Evolutionary conservation across 192 early-diverging fungal species (phyloP).

Genomic region (Podila horticola): DNA sequence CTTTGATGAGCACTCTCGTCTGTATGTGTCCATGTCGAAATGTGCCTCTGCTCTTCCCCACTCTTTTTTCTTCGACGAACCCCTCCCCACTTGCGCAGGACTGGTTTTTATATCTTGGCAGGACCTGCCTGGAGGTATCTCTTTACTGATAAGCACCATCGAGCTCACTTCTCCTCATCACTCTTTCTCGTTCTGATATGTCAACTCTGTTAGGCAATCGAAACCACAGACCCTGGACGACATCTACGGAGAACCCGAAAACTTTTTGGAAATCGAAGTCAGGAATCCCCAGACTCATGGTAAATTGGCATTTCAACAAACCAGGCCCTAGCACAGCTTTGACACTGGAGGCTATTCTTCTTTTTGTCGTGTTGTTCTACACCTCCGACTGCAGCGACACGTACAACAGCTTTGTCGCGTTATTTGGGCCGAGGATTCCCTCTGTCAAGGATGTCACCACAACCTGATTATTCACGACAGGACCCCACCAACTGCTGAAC

Average conservation of each 20-base stretch:
- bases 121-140: not conserved
- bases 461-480: too few relatives aligned
- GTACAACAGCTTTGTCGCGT: too few relatives aligned
- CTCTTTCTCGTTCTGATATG: not conserved
- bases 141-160: not conserved
- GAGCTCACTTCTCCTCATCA: not conserved
- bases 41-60: not conserved
- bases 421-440: too few relatives aligned
- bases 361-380: not conserved
- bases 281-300: slow-evolving; percentile 89
- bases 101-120: too few relatives aligned
- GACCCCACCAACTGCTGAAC: too few relatives aligned
- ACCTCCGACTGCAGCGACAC: too few relatives aligned
- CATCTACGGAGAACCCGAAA: slow-evolving; percentile 93
- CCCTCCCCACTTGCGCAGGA: not conserved
- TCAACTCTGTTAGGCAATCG: slow-evolving; percentile 38
- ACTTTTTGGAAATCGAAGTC: slow-evolving; percentile 97
- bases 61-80: not conserved
- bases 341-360: not conserved
- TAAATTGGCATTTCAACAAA: slow-evolving; percentile 19
- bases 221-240: slow-evolving; percentile 69
- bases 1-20: slow-evolving; percentile 54
- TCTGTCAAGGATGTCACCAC: too few relatives aligned
- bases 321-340: not conserved
- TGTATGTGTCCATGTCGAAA: slow-evolving; percentile 18